Base-by-base conservation (phyloP, 768 basidiomycete species). In the Collybia sordida region DNA sequence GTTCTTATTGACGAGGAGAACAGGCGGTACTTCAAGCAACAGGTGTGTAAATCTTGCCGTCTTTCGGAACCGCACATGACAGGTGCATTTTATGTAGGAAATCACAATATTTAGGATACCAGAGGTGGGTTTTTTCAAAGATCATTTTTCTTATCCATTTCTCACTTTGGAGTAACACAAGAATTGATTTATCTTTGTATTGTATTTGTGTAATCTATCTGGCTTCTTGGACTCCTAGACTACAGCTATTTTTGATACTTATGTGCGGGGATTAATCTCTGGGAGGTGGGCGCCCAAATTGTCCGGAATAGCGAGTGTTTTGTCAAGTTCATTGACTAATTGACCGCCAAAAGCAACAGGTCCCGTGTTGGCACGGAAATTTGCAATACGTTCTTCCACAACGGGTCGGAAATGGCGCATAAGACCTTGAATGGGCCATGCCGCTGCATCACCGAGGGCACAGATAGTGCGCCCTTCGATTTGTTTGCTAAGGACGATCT, bases 1-100 rank as follows among this genome's bases (percentile, higher is more conserved):
- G 97, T 99, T 3, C 81, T 98, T 47, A 93, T 98, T 46, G 97
- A 98, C 65, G 95, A 98, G 66, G 96, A 98, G 77, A 98, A 98
- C 69, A 78, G 96, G 60, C 78, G 96, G 56, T 98, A 97, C 70
- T 98, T 98, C 72, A 97, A 98, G 72, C 94, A 97, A 68, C 93
- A 95, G 83, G 90, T 85, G 36, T 25, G 72, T 59, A 3, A 21
- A 5, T 9, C 4, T 41, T 4, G 28, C 27, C 15, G 19, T 31
- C 25, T 17, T 43, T 8, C 11, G 7, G 4, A 8, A 6, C 21
- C 15, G 24, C 15, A 39, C 24, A 17, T 40, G 3, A 4, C 21
- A 12, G 14, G 8, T 22, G 27, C 3, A 21, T 21, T 1, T n/a
- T 34, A 12, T 40, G 3, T 25, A 59, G 58, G 58, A 59, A 38